Percentiles rank a stretch among this genome's conserved stretches.
Conservation (phyloP, 345 rosid genomes). For the Aquilaria malaccensis region DNA sequence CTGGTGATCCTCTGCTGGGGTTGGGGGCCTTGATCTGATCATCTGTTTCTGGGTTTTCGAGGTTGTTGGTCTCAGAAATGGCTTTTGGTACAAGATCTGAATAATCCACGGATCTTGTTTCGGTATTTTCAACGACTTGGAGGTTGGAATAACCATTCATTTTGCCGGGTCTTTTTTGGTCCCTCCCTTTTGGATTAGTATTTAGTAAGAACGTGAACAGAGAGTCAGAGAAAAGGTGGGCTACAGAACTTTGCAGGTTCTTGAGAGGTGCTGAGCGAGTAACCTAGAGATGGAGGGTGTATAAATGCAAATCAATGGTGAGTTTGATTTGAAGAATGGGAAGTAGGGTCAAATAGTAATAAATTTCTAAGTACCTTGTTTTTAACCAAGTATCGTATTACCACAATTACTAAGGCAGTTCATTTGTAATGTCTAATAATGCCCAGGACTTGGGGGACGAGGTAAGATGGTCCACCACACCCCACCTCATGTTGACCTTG, state of each 20-base stretch:
- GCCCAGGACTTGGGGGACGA: no score
- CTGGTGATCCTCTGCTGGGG: conserved; percentile 6
- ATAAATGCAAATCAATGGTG: neutral
- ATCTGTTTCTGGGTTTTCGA: conserved; percentile 3
- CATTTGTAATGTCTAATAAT: no score
- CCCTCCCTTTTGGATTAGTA: neutral
- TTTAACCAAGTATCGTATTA: no score
- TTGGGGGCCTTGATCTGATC: conserved; percentile 6
- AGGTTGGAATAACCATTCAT: conserved; percentile 46
- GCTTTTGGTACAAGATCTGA: conserved; percentile 22
- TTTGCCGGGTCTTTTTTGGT: neutral
- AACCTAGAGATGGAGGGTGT: neutral
- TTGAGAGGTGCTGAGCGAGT: conserved; percentile 5
- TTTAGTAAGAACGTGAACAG: neutral
- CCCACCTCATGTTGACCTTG: no score
- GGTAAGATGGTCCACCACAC: no score
- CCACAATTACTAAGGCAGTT: no score
- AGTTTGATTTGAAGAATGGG: neutral
- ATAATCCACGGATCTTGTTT: conserved; percentile 31
- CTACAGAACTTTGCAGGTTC: neutral
- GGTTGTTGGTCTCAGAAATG: neutral
- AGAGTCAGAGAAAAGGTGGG: neutral
- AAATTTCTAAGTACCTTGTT: neutral
- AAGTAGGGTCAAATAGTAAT: conserved; percentile 9
- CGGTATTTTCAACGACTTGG: conserved; percentile 11